Conservation (phyloP, 352 stramenopile genomes). For the Pythium guiyangense region DNA sequence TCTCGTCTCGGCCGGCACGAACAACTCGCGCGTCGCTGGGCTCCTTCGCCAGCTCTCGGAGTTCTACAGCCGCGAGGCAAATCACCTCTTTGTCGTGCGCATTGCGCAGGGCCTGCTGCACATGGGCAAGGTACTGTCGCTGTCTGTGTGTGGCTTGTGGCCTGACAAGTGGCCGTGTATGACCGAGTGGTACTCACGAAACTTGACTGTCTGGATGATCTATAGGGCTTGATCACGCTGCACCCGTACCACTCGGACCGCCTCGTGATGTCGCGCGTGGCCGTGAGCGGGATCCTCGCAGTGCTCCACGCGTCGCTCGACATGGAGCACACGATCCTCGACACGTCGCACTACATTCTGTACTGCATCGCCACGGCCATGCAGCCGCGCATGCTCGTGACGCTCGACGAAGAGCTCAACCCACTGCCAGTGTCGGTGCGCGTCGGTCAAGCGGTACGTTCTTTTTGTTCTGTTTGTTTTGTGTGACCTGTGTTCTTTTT, state of each 20-base stretch:
- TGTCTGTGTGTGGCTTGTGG: too few species aligned
- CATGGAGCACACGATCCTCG: constrained; percentile 97
- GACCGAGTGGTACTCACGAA: too few species aligned
- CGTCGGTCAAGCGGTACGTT: constrained; percentile 94
- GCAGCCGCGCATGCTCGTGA: constrained; percentile 98
- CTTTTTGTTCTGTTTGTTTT: constrained; percentile 5
- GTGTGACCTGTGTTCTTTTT: not conserved
- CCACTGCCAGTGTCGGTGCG: constrained; percentile 96
- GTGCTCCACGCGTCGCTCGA: constrained; percentile 96
- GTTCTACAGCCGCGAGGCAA: constrained; percentile 97
- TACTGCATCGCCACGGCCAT: constrained; percentile 98
- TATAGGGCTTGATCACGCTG: constrained; percentile 94
- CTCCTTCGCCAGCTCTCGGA: constrained; percentile 96
- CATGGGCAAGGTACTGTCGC: constrained; percentile 92
- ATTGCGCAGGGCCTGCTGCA: constrained; percentile 98
- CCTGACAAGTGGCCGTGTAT: too few species aligned
- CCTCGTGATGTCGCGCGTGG: constrained; percentile 85
- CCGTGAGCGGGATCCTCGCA: constrained; percentile 93
- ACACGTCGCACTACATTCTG: constrained; percentile 98
- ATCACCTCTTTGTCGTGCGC: constrained; percentile 97
- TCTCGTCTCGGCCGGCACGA: constrained; percentile 97
- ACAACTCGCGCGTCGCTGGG: constrained; percentile 98
- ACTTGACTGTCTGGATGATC: not conserved
- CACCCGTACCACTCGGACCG: constrained; percentile 98
- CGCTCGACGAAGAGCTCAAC: constrained; percentile 95